Conservation (phyloP, 2,329 filamentous ascomycete genomes). For the Didymella exigua region DNA sequence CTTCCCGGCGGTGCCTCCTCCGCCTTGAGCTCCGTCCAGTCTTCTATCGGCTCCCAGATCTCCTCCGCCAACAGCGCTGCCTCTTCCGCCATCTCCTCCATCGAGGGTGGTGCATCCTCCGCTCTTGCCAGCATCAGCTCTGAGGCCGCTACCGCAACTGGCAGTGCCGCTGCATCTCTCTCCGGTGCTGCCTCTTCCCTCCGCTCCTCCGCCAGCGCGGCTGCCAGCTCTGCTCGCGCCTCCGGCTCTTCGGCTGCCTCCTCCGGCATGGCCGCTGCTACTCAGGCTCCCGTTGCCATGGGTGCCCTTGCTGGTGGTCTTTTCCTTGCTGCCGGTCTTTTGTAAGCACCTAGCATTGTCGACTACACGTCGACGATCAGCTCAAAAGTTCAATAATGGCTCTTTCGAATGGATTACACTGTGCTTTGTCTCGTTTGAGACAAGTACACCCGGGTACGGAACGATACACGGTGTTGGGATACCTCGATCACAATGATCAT, state of each 20-base stretch:
- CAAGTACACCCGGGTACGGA: not conserved
- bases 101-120: slow-evolving; percentile 22
- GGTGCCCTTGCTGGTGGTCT: slow-evolving; percentile 42
- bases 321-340: slow-evolving; percentile 39
- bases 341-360: slow-evolving; percentile 27
- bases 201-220: not conserved
- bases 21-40: slow-evolving; percentile 4
- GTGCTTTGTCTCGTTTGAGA: slow-evolving; percentile 6
- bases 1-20: slow-evolving; percentile 18
- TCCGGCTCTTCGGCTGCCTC: slow-evolving; percentile 20
- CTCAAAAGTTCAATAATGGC: slow-evolving; percentile 11
- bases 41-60: slow-evolving; percentile 15
- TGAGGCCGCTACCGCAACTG: slow-evolving; percentile 16
- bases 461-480: slow-evolving; percentile 16
- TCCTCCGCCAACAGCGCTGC: slow-evolving; percentile 18
- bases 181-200: slow-evolving; percentile 12
- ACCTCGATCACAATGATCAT: slow-evolving; percentile 17
- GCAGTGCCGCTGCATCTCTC: slow-evolving; percentile 5
- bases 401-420: slow-evolving; percentile 15
- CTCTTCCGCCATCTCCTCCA: slow-evolving; percentile 21
- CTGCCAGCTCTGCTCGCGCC: slow-evolving; percentile 2
- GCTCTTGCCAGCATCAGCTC: slow-evolving; percentile 22
- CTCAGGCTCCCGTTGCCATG: slow-evolving; percentile 37
- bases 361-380: slow-evolving; percentile 4
- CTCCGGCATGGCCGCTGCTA: slow-evolving; percentile 26